Conservation (phyloP, 1,284 basidiomycete genomes). For the Ganoderma sinense region DNA sequence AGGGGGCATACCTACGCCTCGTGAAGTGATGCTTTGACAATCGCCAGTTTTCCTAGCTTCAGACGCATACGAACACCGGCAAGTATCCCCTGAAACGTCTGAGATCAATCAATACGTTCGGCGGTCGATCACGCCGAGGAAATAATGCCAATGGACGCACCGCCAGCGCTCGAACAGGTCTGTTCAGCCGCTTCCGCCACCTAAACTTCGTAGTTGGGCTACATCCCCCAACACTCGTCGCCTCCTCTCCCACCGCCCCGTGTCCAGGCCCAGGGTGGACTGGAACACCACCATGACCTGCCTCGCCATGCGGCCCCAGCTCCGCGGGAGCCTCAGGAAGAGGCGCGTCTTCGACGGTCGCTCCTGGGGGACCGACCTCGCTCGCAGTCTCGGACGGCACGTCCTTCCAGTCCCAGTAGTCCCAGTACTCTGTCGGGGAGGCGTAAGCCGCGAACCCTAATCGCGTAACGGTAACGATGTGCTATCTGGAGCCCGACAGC, state of each 20-base stretch:
- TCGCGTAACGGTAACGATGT: too few species aligned
- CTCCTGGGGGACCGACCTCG: not conserved
- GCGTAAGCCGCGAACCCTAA: not conserved
- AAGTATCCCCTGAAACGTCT: too few species aligned
- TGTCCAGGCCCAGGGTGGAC: not conserved
- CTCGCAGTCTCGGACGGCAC: not conserved
- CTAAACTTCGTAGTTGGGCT: not conserved
- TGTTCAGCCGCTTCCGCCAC: not conserved
- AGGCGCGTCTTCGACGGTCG: not conserved
- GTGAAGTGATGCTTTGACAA: too few species aligned
- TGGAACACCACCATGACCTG: too few species aligned
- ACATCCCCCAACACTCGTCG: not conserved
- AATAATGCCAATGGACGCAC: not conserved
- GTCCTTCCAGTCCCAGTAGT: not conserved
- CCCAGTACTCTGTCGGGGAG: not conserved
- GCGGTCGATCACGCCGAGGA: not conserved
- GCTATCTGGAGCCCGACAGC: too few species aligned
- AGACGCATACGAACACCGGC: too few species aligned
- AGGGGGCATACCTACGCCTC: too few species aligned
- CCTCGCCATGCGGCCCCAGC: not conserved
- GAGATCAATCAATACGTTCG: too few species aligned
- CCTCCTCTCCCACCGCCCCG: not conserved
- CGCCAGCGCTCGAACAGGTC: not conserved
- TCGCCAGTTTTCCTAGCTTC: too few species aligned
- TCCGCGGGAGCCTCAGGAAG: not conserved